Conservation (phyloP, 2,329 filamentous ascomycete genomes). For the Colletotrichum sp. region DNA sequence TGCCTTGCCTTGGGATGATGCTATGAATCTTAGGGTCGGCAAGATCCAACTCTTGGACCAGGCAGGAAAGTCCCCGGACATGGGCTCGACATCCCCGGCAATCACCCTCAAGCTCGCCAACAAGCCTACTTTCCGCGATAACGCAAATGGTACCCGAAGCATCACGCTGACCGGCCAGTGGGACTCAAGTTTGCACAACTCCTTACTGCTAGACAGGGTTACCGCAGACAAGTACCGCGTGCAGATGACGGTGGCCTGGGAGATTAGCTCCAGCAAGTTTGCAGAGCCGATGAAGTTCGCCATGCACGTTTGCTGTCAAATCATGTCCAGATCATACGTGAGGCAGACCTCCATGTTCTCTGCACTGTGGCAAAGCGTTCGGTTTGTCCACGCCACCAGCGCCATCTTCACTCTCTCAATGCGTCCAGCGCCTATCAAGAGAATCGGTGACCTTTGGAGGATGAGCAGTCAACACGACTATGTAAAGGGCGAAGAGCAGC, state of each 20-base stretch:
- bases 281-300: constrained; percentile 89
- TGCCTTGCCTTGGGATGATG: constrained; percentile 85
- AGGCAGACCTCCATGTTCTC: constrained; percentile 88
- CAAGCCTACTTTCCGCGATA: constrained; percentile 80
- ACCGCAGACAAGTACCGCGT: constrained; percentile 94
- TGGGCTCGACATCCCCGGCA: constrained; percentile 74
- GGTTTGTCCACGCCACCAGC: constrained; percentile 86
- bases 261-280: constrained; percentile 81
- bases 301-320: constrained; percentile 80
- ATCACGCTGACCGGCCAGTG: constrained; percentile 90
- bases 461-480: constrained; percentile 96
- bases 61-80: constrained; percentile 82
- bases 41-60: constrained; percentile 84
- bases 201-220: constrained; percentile 89
- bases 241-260: constrained; percentile 86
- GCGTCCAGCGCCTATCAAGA: constrained; percentile 87
- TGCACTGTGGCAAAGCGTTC: constrained; percentile 81
- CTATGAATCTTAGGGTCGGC: constrained; percentile 78
- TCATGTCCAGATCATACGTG: constrained; percentile 82
- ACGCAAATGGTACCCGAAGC: constrained; percentile 88
- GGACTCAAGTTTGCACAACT: constrained; percentile 94
- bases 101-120: constrained; percentile 79
- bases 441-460: constrained; percentile 91
- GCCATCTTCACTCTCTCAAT: constrained; percentile 87
- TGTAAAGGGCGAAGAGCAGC: constrained; percentile 90